phyloP scores from a whole-genome alignment of 208 protist species.

The Leishmania gerbilli region DNA sequence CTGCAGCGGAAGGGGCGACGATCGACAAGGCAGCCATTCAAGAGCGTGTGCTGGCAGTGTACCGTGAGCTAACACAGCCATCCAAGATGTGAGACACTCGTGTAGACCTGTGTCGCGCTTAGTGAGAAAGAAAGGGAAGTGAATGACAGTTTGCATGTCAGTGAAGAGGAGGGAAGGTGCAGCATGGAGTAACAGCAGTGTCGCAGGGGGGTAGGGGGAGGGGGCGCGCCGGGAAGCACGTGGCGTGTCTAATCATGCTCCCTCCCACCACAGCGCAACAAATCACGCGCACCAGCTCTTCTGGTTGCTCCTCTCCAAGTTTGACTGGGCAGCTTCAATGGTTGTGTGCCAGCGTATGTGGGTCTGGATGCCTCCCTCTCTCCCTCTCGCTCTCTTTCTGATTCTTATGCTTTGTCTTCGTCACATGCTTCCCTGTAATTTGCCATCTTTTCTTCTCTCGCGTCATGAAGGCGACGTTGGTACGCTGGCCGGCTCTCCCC shows the following conservation, averaged over 20 bases:
- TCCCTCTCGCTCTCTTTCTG: not conserved
- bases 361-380: not conserved
- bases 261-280: not conserved
- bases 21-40: constrained; percentile 17
- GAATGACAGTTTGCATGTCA: not conserved
- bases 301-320: not conserved
- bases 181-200: not conserved
- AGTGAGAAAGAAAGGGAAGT: not conserved
- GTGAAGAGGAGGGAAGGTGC: not conserved
- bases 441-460: not conserved
- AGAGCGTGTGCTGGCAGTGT: constrained; percentile 25
- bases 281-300: not conserved
- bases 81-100: constrained; percentile 24
- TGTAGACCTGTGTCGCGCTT: not conserved
- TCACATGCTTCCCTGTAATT: constrained; percentile 7
- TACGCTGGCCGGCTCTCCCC: not conserved
- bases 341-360: not conserved
- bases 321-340: not conserved
- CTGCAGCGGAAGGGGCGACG: not conserved
- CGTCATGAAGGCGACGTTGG: not conserved
- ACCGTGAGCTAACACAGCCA: constrained; percentile 22
- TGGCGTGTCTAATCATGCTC: not conserved
- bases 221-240: not conserved
- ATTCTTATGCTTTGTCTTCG: not conserved
- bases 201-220: not conserved